These are phyloP conservation scores for Tricholoma sp. DNA, from an alignment of 768 basidiomycete genomes.

Conservation along the genomic window DNA sequence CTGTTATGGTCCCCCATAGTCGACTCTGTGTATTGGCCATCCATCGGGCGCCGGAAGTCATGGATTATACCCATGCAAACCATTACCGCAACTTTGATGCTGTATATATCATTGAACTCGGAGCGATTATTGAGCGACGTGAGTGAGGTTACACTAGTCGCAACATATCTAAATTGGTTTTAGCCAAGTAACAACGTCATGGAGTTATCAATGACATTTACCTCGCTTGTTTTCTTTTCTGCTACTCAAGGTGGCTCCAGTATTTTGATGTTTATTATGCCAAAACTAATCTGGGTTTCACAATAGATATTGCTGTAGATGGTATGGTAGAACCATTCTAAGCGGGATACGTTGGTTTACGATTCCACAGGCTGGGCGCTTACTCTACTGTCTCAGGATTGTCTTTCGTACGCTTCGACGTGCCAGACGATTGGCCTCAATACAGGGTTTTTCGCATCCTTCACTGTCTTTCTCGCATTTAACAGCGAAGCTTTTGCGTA, in stretches of 20 bases:
- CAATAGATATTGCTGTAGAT: slow-evolving; percentile 93
- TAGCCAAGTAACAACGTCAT: slow-evolving; percentile 80
- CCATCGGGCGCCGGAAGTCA: slow-evolving; percentile 90
- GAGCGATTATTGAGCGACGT: slow-evolving; percentile 79
- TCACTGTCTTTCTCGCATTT: slow-evolving; percentile 95
- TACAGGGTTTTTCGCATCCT: slow-evolving; percentile 91
- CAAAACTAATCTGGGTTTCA: slow-evolving; percentile 14
- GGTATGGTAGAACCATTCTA: slow-evolving; percentile 47
- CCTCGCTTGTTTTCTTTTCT: slow-evolving; percentile 87
- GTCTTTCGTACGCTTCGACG: slow-evolving; percentile 93
- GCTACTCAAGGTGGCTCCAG: slow-evolving; percentile 82
- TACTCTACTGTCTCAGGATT: slow-evolving; percentile 85
- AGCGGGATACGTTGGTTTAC: not conserved
- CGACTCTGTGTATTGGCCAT: slow-evolving; percentile 80
- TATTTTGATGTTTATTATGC: not conserved
- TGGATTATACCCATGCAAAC: slow-evolving; percentile 99
- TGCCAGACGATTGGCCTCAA: slow-evolving; percentile 98
- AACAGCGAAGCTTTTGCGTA: slow-evolving; percentile 92
- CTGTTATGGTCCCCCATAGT: slow-evolving; percentile 97
- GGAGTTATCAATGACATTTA: slow-evolving; percentile 80
- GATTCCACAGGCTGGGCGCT: slow-evolving; percentile 63
- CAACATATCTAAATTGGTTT: slow-evolving; percentile 4
- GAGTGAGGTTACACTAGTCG: slow-evolving; percentile 13
- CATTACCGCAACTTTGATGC: slow-evolving; percentile 80
- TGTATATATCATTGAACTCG: slow-evolving; percentile 70